Conservation (phyloP, 306 rosid species). For the Delonix regia region DNA sequence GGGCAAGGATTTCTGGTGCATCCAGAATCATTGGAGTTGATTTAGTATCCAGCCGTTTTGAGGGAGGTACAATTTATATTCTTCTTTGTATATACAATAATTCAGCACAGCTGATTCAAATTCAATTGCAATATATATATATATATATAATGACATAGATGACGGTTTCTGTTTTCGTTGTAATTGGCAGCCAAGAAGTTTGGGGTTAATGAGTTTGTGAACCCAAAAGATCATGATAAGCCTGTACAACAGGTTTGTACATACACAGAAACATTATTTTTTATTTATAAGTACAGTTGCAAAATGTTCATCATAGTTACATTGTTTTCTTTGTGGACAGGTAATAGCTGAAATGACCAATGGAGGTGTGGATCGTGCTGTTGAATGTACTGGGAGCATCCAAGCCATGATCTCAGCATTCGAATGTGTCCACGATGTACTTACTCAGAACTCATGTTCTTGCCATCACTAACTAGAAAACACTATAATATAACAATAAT, state of each 20-base stretch:
- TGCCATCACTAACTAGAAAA: neutral
- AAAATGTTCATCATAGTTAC: neutral
- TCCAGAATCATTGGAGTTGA: slow-evolving; percentile 67
- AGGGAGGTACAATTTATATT: slow-evolving; percentile 46
- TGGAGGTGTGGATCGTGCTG: slow-evolving; percentile 68
- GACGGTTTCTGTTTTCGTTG: neutral
- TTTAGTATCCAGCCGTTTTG: slow-evolving; percentile 56
- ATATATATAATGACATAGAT: no score
- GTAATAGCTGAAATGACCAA: slow-evolving; percentile 68
- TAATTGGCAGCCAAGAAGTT: slow-evolving; percentile 58
- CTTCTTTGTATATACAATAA: neutral
- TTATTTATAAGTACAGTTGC: neutral
- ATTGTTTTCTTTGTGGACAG: slow-evolving; percentile 16
- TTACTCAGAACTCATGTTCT: neutral
- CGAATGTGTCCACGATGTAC: slow-evolving; percentile 73
- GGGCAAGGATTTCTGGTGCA: slow-evolving; percentile 68
- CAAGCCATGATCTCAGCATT: slow-evolving; percentile 74
- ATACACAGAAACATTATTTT: neutral
- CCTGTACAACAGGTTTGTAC: slow-evolving; percentile 58
- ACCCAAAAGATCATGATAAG: slow-evolving; percentile 65
- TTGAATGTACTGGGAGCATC: slow-evolving; percentile 70
- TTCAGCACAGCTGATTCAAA: neutral
- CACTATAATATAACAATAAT: neutral
- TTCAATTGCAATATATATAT: no score
- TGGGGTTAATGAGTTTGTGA: slow-evolving; percentile 66